Conservation (phyloP, 352 stramenopile species). For the Nothophytophthora sp. region DNA sequence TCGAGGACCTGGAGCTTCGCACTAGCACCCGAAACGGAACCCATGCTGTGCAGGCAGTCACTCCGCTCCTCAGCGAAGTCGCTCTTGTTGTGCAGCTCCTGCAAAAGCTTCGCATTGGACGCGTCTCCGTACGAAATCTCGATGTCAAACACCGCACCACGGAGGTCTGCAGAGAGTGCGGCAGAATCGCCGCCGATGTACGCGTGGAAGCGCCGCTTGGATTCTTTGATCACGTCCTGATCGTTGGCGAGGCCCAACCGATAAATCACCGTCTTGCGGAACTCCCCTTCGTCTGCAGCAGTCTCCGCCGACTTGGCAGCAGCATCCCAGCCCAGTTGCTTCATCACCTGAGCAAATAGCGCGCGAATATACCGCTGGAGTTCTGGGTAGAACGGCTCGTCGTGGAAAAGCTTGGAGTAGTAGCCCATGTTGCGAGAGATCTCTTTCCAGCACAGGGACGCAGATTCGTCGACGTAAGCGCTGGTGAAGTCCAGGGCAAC, state of each 20-base stretch:
- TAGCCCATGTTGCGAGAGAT: conserved; percentile 54
- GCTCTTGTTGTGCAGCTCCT: conserved; percentile 59
- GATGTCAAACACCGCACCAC: conserved; percentile 57
- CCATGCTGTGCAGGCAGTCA: conserved; percentile 61
- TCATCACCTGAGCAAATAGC: conserved; percentile 58
- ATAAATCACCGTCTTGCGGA: conserved; percentile 61
- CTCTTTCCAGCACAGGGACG: conserved; percentile 69
- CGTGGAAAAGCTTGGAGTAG: conserved; percentile 53
- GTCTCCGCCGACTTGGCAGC: conserved; percentile 11
- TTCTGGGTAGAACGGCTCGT: conserved; percentile 54
- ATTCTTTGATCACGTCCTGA: conserved; percentile 49
- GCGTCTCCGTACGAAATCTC: conserved; percentile 39
- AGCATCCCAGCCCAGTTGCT: conserved; percentile 52
- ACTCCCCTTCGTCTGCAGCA: conserved; percentile 54
- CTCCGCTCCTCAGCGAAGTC: conserved; percentile 70
- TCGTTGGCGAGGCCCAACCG: conserved; percentile 54
- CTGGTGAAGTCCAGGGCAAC: conserved; percentile 64
- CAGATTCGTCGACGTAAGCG: conserved; percentile 58
- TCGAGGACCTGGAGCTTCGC: conserved; percentile 70
- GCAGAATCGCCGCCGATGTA: conserved; percentile 49
- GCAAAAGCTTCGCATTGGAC: conserved; percentile 52
- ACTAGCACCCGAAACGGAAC: conserved; percentile 35
- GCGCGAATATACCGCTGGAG: conserved; percentile 58
- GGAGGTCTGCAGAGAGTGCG: conserved; percentile 56
- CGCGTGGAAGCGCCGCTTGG: conserved; percentile 51